These are phyloP conservation scores for Pseudonectria foliicola DNA, from an alignment of 2,329 filamentous ascomycete species.

Conservation along the genomic window DNA sequence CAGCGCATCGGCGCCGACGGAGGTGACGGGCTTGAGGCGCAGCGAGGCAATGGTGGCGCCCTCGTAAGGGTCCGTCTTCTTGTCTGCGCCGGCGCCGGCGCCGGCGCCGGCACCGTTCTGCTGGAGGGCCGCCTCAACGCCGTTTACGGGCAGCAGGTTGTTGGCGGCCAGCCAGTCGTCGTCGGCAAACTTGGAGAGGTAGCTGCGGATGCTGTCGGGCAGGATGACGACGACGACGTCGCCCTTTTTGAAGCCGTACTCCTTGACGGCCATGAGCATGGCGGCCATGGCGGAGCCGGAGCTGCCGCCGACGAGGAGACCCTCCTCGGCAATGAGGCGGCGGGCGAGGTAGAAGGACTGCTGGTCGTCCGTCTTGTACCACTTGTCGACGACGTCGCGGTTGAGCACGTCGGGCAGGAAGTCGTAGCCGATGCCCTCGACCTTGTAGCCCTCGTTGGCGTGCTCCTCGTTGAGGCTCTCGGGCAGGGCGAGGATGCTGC, in stretches of 20 bases:
- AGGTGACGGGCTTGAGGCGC: constrained; percentile 88
- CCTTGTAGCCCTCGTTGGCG: constrained; percentile 84
- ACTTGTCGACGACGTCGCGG: constrained; percentile 72
- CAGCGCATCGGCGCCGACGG: constrained; percentile 60
- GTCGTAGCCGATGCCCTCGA: constrained; percentile 97
- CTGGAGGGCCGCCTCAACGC: constrained; percentile 40
- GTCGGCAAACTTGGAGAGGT: constrained; percentile 96
- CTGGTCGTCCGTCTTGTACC: constrained; percentile 96
- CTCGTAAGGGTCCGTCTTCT: constrained; percentile 59
- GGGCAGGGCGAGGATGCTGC: constrained; percentile 83
- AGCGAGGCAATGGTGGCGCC: constrained; percentile 75
- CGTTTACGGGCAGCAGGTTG: constrained; percentile 66
- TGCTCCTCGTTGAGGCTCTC: constrained; percentile 70
- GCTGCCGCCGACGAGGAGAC: constrained; percentile 85
- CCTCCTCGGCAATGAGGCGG: constrained; percentile 86
- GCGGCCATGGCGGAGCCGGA: constrained; percentile 89
- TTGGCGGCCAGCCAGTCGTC: constrained; percentile 99
- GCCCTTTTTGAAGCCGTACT: constrained; percentile 68
- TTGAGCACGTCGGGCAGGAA: constrained; percentile 94
- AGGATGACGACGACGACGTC: constrained; percentile 87
- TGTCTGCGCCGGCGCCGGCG: constrained; percentile 28
- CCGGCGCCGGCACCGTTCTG: no score
- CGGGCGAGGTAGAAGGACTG: constrained; percentile 90
- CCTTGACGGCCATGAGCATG: constrained; percentile 67
- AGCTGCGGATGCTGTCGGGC: constrained; percentile 94